Evolutionary conservation across 257 asterid genomes (phyloP).

Genomic region (Solanum tacnaense): DNA sequence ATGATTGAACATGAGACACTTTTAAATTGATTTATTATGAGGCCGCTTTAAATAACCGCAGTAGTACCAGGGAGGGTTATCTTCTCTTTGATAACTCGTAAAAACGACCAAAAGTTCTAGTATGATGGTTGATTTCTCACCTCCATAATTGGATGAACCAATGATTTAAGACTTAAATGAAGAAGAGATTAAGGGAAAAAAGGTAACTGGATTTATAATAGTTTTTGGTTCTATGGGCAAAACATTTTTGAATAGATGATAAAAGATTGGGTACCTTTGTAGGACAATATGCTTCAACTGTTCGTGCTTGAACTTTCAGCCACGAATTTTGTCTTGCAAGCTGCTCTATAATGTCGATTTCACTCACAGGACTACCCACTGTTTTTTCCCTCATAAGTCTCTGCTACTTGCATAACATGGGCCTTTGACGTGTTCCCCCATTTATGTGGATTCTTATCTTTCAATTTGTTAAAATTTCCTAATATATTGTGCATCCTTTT

Average conservation of each 20-base stretch:
- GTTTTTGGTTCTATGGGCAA: neutral
- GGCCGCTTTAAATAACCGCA: neutral
- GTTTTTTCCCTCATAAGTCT: neutral
- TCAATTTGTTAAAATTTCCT: neutral
- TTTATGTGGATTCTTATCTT: neutral
- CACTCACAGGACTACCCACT: neutral
- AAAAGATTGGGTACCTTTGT: neutral
- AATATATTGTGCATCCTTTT: neutral
- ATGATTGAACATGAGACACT: neutral
- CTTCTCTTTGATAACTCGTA: neutral
- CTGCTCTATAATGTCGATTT: neutral
- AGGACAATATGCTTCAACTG: neutral
- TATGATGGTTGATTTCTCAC: neutral
- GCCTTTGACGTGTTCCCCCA: neutral
- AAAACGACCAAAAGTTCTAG: neutral
- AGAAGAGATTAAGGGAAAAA: neutral
- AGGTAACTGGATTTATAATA: neutral
- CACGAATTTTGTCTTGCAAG: neutral
- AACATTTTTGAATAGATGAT: neutral
- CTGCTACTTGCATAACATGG: neutral
- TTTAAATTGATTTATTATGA: neutral
- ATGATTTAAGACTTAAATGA: neutral
- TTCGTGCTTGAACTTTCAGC: neutral
- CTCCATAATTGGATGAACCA: neutral
- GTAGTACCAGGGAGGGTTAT: neutral